Evolutionary conservation across 2,329 filamentous ascomycete species (phyloP), one percentile per base, ranked within the genome.

Genomic region (Chaetomiaceae sp.): DNA sequence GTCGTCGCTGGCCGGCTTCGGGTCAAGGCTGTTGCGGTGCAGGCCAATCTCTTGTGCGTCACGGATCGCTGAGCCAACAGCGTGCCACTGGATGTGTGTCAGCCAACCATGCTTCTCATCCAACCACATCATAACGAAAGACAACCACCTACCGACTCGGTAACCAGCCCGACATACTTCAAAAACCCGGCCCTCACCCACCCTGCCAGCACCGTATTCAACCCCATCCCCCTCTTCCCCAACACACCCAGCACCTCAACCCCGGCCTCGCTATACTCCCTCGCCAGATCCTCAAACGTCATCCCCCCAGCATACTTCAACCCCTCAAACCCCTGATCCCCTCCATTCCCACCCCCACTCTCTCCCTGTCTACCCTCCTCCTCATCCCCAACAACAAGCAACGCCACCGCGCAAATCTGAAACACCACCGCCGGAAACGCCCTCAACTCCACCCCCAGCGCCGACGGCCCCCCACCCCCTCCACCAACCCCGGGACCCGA

Each of bases 31-130:
- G 51, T 77, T 72, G 11, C 73, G 69, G 53, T 83, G 74, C 55
- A 83, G 65, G 11, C 78, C 79, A 33, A 83, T 71, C 54, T 82
- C 79, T 57, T 83, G 79, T 0, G 77, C 79, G 57, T 83, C 78
- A 33, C 76, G 68, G 45, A 83, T 80, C 0, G 75, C 73, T 18
- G 71, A 68, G 1, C 75, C 74, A 24, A 83, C 67, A 1, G 70
- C 68, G 56, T 79, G 75, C 74, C 75, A 79, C 72, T 76, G 29
- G 10, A 41, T 19, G 14, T 7, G 20, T 29, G 50, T 59, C 44
- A 59, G 50, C 27, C 14, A 12, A 10, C 14, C n/a, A 20, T 14
- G 29, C 11, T 14, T 20, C 17, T 26, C 20, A 9, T 9, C 29
- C 24, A 7, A 4, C 11, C 8, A 11, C 14, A n/a, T 50, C 50